These are phyloP conservation scores for Miamiensis avidus DNA, from an alignment of 169 alveolate genomes.

Conservation along the genomic window DNA sequence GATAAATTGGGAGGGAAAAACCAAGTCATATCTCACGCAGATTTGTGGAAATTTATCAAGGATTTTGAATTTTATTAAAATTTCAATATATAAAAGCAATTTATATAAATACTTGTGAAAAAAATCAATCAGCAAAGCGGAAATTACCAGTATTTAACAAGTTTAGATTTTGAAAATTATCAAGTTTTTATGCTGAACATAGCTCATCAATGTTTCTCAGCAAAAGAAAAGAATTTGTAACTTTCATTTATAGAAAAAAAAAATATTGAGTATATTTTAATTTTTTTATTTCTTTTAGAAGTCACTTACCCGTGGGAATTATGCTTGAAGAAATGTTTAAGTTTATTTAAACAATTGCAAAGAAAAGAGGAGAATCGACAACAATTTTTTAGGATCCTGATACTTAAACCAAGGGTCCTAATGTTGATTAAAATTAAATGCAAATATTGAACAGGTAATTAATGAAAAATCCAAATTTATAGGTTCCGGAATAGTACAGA, in stretches of 20 bases:
- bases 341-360: constrained; percentile 13
- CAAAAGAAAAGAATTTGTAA: background rate
- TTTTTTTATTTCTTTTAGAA: constrained; percentile 12
- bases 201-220: constrained; percentile 1
- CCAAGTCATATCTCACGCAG: constrained; percentile 23
- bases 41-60: constrained; percentile 25
- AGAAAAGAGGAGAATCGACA: constrained; percentile 17
- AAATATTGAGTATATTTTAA: background rate
- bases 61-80: constrained; percentile 18
- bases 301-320: background rate
- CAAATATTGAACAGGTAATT: background rate
- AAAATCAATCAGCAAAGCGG: constrained; percentile 17
- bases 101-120: constrained; percentile 2
- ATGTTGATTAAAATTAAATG: background rate
- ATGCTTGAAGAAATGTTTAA: constrained; percentile 22
- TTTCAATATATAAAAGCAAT: constrained; percentile 8
- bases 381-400: constrained; percentile 15
- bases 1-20: constrained; percentile 19
- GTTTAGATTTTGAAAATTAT: constrained; percentile 24
- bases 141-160: background rate
- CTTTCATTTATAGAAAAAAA: constrained; percentile 2
- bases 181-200: constrained; percentile 11
- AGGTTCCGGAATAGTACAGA: constrained; percentile 19
- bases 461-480: background rate
- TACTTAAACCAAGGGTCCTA: constrained; percentile 2